Percentiles rank a stretch among this genome's conserved stretches.
These are phyloP conservation scores for Cynara cardunculus DNA, from an alignment of 129 eudicot species.

Conservation along the genomic window DNA sequence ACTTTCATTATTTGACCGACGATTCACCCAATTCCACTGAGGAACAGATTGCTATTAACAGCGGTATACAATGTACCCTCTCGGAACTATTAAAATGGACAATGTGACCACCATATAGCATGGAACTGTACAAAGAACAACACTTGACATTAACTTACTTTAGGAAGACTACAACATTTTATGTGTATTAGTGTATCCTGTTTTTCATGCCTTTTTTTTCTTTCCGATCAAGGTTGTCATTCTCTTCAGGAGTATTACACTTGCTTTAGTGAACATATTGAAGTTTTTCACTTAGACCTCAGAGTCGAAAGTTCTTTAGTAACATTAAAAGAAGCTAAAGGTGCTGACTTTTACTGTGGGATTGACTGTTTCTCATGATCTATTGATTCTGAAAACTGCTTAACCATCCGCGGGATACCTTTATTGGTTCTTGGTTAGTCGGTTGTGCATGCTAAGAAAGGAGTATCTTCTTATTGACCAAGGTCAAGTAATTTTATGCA, in stretches of 20 bases:
- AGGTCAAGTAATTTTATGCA: not conserved
- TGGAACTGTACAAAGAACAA: too few species aligned
- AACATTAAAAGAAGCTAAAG: not conserved
- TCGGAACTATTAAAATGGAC: too few species aligned
- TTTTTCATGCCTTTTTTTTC: not conserved
- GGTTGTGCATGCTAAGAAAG: not conserved
- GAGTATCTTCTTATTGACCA: not conserved
- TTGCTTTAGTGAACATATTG: not conserved
- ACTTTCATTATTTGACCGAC: not conserved
- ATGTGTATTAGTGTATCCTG: not conserved
- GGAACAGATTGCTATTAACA: too few species aligned
- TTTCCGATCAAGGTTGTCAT: not conserved
- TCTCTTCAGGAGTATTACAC: not conserved
- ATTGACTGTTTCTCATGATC: not conserved
- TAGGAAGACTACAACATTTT: not conserved
- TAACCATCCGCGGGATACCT: not conserved
- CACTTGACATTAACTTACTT: not conserved
- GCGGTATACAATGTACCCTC: too few species aligned
- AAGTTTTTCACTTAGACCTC: not conserved
- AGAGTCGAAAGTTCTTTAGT: not conserved
- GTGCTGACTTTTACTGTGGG: not conserved
- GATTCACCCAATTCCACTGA: not conserved
- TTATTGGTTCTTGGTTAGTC: not conserved
- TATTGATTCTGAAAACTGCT: not conserved
- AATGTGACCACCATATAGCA: not conserved